Evolutionary conservation across 805 yeast genomes (phyloP).

Genomic region (Dipodascus albidus): DNA sequence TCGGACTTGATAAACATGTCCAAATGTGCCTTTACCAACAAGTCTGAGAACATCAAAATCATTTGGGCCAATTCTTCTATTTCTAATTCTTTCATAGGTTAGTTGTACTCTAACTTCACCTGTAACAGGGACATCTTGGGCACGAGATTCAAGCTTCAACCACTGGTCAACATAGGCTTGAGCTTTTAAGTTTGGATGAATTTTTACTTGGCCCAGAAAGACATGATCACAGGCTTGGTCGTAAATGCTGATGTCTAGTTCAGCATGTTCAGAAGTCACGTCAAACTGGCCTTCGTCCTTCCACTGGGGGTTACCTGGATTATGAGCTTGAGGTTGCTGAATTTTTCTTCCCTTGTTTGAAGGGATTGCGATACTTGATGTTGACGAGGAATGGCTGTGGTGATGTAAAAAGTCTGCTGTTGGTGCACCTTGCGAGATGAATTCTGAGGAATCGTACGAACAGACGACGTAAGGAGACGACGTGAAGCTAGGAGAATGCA

Average conservation of each 20-base stretch:
- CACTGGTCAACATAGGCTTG: slow-evolving; percentile 43
- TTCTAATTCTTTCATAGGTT: slow-evolving; percentile 42
- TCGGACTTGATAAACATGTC: slow-evolving; percentile 88
- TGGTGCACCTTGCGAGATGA: slow-evolving; percentile 70
- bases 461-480: slow-evolving; percentile 81
- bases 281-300: slow-evolving; percentile 89
- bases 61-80: slow-evolving; percentile 68
- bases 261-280: slow-evolving; percentile 63
- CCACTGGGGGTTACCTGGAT: slow-evolving; percentile 63
- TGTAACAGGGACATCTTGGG: slow-evolving; percentile 59
- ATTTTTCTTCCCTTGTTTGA: slow-evolving; percentile 12
- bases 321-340: slow-evolving; percentile 1
- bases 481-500: slow-evolving; percentile 33
- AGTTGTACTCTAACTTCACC: slow-evolving; percentile 73
- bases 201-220: slow-evolving; percentile 74
- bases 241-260: slow-evolving; percentile 81
- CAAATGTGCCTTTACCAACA: slow-evolving; percentile 90
- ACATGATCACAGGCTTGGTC: slow-evolving; percentile 74
- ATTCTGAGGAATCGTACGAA: slow-evolving; percentile 85
- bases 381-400: slow-evolving; percentile 11
- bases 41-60: slow-evolving; percentile 84
- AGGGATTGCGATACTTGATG: slow-evolving; percentile 29
- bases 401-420: slow-evolving; percentile 6
- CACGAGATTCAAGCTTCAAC: slow-evolving; percentile 63
- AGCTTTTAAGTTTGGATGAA: slow-evolving; percentile 42